Evolutionary conservation across 139 green algal species (phyloP).

Genomic region (Chlorella vulgaris): DNA sequence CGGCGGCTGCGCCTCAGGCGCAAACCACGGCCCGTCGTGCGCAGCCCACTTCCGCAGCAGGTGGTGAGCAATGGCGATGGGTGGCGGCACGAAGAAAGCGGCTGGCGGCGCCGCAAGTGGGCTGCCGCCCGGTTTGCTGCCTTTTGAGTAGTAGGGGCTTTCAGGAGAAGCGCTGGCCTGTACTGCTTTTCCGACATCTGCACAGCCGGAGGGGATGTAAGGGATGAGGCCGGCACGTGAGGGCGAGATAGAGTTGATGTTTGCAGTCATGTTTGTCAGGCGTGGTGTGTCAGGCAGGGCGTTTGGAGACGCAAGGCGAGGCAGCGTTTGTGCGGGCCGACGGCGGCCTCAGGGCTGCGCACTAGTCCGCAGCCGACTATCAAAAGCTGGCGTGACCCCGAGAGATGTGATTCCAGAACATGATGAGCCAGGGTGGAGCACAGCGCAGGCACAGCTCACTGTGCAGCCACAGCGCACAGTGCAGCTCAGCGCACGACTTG

Average conservation of each 20-base stretch:
- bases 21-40: constrained; percentile 61
- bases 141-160: constrained; percentile 25
- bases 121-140: constrained; percentile 13
- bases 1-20: not conserved
- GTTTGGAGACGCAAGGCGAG: too few species aligned
- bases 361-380: too few species aligned
- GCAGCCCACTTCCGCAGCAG: constrained; percentile 71
- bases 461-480: not conserved
- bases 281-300: too few species aligned
- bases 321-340: too few species aligned
- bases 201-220: too few species aligned
- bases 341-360: too few species aligned
- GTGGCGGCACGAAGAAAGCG: constrained; percentile 77
- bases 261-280: too few species aligned
- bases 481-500: not conserved
- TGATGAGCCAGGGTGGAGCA: too few species aligned
- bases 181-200: constrained; percentile 37
- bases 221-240: too few species aligned
- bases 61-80: constrained; percentile 81
- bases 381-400: too few species aligned
- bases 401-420: too few species aligned
- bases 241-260: too few species aligned
- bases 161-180: not conserved
- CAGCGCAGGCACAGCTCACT: not conserved
- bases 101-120: not conserved